Evolutionary conservation across 306 rosid species (phyloP).

Genomic region (Citrullus mucosospermus): DNA sequence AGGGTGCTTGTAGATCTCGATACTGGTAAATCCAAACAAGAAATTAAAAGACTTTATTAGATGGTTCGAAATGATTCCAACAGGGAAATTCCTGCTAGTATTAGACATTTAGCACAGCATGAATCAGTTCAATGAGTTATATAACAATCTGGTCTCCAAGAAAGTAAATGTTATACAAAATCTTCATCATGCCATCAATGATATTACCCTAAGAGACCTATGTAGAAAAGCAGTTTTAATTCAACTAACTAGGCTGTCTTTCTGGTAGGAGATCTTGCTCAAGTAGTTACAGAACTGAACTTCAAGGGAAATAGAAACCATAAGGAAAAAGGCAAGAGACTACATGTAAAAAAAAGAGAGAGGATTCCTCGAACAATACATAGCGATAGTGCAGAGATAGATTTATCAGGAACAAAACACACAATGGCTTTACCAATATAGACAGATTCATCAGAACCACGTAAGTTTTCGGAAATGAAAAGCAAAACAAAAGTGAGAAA

Average conservation of each 20-base stretch:
- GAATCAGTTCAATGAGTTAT: neutral
- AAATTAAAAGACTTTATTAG: neutral
- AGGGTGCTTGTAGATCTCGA: constrained; percentile 92
- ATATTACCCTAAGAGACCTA: neutral
- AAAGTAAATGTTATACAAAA: neutral
- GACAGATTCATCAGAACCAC: neutral
- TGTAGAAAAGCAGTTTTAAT: neutral
- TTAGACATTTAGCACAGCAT: neutral
- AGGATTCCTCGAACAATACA: neutral
- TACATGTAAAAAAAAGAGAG: neutral
- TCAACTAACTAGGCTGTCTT: neutral
- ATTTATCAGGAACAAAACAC: neutral
- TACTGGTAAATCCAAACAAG: constrained; percentile 26
- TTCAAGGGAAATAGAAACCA: neutral
- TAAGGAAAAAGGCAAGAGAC: neutral
- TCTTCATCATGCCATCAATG: neutral
- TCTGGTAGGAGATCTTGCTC: neutral
- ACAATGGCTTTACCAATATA: neutral
- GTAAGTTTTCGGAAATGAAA: neutral
- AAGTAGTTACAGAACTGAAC: neutral
- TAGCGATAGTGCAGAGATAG: neutral
- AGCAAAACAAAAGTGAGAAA: neutral
- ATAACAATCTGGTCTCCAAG: neutral
- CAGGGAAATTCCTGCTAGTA: neutral
- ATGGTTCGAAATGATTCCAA: neutral